Percentiles rank a stretch among this genome's conserved stretches.
Conservation (phyloP, 495 filamentous ascomycete species). For the Penicillium soppii region DNA sequence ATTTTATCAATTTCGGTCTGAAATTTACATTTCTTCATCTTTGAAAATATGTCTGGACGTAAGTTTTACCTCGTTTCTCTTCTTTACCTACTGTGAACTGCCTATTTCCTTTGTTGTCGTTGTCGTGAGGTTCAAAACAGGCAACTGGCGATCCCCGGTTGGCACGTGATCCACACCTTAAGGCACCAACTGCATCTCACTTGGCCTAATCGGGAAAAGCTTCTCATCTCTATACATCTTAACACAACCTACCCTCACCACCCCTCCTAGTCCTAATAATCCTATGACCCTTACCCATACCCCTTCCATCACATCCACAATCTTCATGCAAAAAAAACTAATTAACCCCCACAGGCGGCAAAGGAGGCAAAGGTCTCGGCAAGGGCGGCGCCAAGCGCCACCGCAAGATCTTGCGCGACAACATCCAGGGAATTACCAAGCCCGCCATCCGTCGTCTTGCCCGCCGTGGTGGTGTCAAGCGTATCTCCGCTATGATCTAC, state of each 20-base stretch:
- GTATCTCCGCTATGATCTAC: constrained; percentile 70
- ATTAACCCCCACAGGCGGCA: constrained; percentile 62
- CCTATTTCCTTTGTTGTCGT: constrained; percentile 21
- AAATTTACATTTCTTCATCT: constrained; percentile 1
- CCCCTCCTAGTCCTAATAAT: neutral
- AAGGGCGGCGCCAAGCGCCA: constrained; percentile 99
- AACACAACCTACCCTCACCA: constrained; percentile 1
- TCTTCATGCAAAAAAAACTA: constrained; percentile 18
- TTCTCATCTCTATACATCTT: neutral
- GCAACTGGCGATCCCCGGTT: constrained; percentile 2
- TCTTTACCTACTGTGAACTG: constrained; percentile 11
- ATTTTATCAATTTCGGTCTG: constrained; percentile 8
- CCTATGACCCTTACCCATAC: neutral
- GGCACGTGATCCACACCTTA: constrained; percentile 4
- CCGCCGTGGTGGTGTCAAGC: constrained; percentile 63
- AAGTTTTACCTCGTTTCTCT: constrained; percentile 50
- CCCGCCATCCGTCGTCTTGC: constrained; percentile 68
- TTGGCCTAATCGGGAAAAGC: constrained; percentile 9
- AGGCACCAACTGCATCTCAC: constrained; percentile 5
- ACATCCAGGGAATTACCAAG: constrained; percentile 88
- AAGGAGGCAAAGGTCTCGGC: constrained; percentile 81
- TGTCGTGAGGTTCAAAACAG: neutral
- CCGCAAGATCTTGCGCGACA: constrained; percentile 99
- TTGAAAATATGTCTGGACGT: constrained; percentile 91
- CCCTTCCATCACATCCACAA: neutral